These are phyloP conservation scores for Erucastrum elatum DNA, from an alignment of 345 rosid genomes.

Conservation along the genomic window DNA sequence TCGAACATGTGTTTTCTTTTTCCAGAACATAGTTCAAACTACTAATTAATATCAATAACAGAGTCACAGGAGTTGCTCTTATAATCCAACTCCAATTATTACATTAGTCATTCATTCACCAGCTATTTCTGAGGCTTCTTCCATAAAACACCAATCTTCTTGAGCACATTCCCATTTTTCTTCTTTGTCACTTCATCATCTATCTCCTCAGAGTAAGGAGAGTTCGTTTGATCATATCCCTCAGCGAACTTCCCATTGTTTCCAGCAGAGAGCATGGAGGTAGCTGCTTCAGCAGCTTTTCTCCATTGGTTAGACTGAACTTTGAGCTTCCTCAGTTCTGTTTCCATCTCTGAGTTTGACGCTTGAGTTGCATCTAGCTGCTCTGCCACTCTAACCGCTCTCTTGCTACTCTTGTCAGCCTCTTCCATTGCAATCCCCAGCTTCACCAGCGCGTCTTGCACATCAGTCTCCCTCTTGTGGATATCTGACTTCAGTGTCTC, in stretches of 20 bases:
- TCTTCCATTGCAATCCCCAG: conserved; percentile 75
- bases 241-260: conserved; percentile 71
- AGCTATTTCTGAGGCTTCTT: conserved; percentile 86
- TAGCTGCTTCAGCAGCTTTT: conserved; percentile 98
- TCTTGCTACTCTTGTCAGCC: conserved; percentile 72
- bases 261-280: conserved; percentile 79
- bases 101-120: conserved; percentile 14
- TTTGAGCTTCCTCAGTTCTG: conserved; percentile 80
- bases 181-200: conserved; percentile 84
- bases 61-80: conserved; percentile 19
- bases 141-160: conserved; percentile 95
- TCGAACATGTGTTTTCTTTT: conserved; percentile 1
- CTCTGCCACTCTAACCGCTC: conserved; percentile 62
- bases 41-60: conserved; percentile 30
- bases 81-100: conserved; percentile 29
- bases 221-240: conserved; percentile 46
- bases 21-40: conserved; percentile 25
- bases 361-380: conserved; percentile 83
- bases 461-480: conserved; percentile 53
- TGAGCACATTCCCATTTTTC: conserved; percentile 88
- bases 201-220: conserved; percentile 64
- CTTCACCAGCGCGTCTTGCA: conserved; percentile 66
- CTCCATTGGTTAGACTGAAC: conserved; percentile 99
- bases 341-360: conserved; percentile 66
- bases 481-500: conserved; percentile 59